Evolutionary conservation across 495 filamentous ascomycete genomes (phyloP).

Genomic region (Margaritispora aquatica): DNA sequence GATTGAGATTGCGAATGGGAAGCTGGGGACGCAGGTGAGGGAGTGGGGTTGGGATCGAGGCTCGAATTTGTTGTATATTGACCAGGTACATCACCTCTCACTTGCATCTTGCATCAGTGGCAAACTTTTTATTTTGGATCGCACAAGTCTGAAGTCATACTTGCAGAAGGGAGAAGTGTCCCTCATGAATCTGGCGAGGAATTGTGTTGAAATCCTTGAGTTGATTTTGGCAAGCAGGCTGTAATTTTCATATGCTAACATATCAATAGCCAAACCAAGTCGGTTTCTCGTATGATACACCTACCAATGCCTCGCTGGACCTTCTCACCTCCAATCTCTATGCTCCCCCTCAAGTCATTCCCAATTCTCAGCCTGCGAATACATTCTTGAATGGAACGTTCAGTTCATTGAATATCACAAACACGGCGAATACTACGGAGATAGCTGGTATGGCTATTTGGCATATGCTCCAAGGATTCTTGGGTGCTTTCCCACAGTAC

Average conservation of each 20-base stretch:
- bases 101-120: too few species aligned
- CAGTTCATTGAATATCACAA: conserved; percentile 40
- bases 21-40: conserved; percentile 29
- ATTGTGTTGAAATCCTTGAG: neutral
- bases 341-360: conserved; percentile 24
- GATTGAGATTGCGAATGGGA: conserved; percentile 45
- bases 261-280: conserved; percentile 44
- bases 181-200: too few species aligned
- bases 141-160: neutral
- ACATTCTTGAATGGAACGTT: conserved; percentile 61
- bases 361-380: conserved; percentile 29
- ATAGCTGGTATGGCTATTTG: conserved; percentile 58
- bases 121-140: too few species aligned
- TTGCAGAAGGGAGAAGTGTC: too few species aligned
- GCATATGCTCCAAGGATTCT: conserved; percentile 65
- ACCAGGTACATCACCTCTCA: too few species aligned
- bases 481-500: conserved; percentile 61
- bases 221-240: neutral
- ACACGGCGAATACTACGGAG: conserved; percentile 59
- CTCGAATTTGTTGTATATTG: conserved; percentile 71
- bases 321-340: conserved; percentile 28
- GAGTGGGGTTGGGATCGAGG: conserved; percentile 65
- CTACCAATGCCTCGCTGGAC: conserved; percentile 44
- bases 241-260: conserved; percentile 12
- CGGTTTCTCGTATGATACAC: conserved; percentile 50